phyloP scores from a whole-genome alignment of 495 filamentous ascomycete genomes.

The Acidiella bohemica region DNA sequence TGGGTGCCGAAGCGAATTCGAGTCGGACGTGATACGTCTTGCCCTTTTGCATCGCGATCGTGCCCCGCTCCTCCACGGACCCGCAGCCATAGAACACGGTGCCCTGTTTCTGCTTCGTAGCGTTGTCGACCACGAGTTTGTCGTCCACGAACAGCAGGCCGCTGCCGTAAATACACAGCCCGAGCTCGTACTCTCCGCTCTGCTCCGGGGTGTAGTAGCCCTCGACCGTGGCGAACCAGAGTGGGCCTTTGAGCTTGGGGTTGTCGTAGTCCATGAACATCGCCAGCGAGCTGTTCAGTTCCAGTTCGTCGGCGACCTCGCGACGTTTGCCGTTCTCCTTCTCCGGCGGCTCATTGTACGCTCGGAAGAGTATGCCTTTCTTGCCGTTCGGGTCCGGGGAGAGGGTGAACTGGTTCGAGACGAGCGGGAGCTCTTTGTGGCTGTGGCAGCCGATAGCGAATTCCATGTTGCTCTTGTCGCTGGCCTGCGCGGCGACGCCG shows the following conservation, averaged over 20 bases:
- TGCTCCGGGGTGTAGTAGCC: conserved; percentile 45
- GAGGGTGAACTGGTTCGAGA: conserved; percentile 12
- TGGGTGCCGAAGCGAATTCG: conserved; percentile 51
- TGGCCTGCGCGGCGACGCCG: conserved; percentile 41
- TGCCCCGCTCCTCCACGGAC: conserved; percentile 47
- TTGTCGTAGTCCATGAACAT: conserved; percentile 53
- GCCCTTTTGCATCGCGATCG: conserved; percentile 42
- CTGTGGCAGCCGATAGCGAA: conserved; percentile 16
- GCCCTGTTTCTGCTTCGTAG: conserved; percentile 46
- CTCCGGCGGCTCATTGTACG: conserved; percentile 44
- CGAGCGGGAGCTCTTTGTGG: conserved; percentile 18
- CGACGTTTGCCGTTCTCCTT: conserved; percentile 27
- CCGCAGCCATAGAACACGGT: conserved; percentile 47
- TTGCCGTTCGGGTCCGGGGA: conserved; percentile 26
- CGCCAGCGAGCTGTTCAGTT: conserved; percentile 39
- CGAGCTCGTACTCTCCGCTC: conserved; percentile 57
- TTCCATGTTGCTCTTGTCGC: conserved; percentile 11
- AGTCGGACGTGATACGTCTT: conserved; percentile 47
- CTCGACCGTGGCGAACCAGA: conserved; percentile 52
- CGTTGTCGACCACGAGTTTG: conserved; percentile 56
- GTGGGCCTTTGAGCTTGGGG: conserved; percentile 37
- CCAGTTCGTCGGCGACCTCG: conserved; percentile 40
- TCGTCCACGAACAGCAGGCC: conserved; percentile 57
- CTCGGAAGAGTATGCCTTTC: conserved; percentile 44
- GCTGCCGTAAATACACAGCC: conserved; percentile 62